These are phyloP conservation scores for Eutrema heterophyllum DNA, from an alignment of 345 rosid genomes.

Conservation along the genomic window DNA sequence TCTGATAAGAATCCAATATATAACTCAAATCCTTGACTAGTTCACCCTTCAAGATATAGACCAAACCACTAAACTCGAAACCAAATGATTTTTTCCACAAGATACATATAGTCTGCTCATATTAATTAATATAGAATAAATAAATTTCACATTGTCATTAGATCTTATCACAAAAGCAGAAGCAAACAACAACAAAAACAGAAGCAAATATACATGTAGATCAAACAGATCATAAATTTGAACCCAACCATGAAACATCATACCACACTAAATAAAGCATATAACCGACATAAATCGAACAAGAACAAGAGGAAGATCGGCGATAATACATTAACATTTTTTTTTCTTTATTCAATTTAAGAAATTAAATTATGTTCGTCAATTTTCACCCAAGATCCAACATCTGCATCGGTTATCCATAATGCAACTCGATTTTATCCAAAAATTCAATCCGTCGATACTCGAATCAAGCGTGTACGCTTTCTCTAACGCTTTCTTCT, in stretches of 20 bases:
- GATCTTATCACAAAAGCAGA: neutral
- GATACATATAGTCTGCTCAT: neutral
- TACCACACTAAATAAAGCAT: neutral
- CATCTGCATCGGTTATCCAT: conserved; percentile 56
- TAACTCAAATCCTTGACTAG: conserved; percentile 1
- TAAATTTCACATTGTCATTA: neutral
- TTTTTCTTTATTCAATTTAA: neutral
- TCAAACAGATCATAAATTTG: neutral
- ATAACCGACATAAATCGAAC: neutral
- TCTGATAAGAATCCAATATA: neutral
- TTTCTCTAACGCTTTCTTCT: conserved; percentile 60
- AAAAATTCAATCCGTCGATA: conserved; percentile 43
- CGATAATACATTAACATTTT: neutral
- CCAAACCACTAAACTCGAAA: neutral
- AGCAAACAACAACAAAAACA: neutral
- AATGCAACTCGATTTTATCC: conserved; percentile 49
- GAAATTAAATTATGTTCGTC: conserved; percentile 44
- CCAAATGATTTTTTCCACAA: neutral
- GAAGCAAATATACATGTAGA: neutral
- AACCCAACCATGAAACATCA: neutral
- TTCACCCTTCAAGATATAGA: neutral
- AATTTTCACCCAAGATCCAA: conserved; percentile 70
- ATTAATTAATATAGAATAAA: neutral
- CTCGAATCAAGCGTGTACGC: conserved; percentile 45
- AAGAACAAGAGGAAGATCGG: neutral